These are phyloP conservation scores for Eudorina sp. DNA, from an alignment of 139 green algal species.

Conservation along the genomic window DNA sequence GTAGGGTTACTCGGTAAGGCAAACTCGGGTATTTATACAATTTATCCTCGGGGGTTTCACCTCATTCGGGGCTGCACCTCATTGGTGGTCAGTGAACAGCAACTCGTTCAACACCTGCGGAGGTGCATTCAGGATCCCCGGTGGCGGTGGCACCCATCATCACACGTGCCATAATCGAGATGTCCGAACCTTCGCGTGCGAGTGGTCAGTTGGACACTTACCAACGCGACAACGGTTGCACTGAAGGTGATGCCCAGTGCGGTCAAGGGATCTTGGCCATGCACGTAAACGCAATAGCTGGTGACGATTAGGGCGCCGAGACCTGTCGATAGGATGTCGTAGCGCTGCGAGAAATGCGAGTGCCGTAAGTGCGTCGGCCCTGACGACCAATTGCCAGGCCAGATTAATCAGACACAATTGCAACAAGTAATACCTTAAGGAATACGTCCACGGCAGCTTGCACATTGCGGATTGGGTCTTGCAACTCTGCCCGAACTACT, in stretches of 20 bases:
- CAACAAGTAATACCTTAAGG: constrained; percentile 4
- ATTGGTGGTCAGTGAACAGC: constrained; percentile 15
- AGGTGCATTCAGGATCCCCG: neutral
- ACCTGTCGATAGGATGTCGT: constrained; percentile 72
- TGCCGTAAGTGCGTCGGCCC: too few relatives aligned
- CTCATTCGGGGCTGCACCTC: too few relatives aligned
- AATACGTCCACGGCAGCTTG: constrained; percentile 3
- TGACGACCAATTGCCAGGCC: too few relatives aligned
- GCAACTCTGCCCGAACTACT: constrained; percentile 2
- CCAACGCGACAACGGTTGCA: constrained; percentile 63
- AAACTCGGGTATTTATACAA: too few relatives aligned
- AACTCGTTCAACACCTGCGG: constrained; percentile 25
- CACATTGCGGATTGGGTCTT: constrained; percentile 27
- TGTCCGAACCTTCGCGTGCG: neutral
- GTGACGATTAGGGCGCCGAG: constrained; percentile 73
- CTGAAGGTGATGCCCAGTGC: constrained; percentile 71
- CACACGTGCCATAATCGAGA: neutral
- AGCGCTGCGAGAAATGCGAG: constrained; percentile 54
- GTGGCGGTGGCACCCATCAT: too few relatives aligned
- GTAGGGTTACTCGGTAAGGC: too few relatives aligned
- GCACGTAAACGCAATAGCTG: constrained; percentile 61
- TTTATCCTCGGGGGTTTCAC: too few relatives aligned
- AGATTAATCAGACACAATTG: too few relatives aligned
- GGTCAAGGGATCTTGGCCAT: constrained; percentile 69
- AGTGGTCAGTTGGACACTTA: neutral